A percentile compares a stretch with the other conserved stretches of the same genome.
Evolutionary conservation across 2,329 filamentous ascomycete genomes (phyloP).

Genomic region (Alternaria hordeiaustralica): DNA sequence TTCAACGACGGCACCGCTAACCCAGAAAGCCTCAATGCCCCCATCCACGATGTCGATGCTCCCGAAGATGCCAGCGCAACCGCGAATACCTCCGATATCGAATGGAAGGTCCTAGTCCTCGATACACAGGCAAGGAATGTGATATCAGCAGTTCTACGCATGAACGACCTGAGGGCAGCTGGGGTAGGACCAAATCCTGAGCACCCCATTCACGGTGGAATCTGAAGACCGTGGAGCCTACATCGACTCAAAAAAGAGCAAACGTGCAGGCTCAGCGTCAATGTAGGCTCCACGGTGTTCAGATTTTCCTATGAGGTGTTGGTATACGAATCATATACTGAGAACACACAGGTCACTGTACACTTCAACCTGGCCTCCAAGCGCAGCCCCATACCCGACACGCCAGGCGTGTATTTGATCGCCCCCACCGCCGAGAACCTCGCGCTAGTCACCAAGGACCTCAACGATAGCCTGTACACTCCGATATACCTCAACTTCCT

Average conservation of each 20-base stretch:
- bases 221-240: neutral
- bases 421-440: slow-evolving; percentile 86
- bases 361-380: slow-evolving; percentile 72
- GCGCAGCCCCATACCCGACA: slow-evolving; percentile 80
- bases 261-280: too few species aligned
- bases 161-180: slow-evolving; percentile 90
- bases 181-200: slow-evolving; percentile 59
- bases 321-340: slow-evolving; percentile 48
- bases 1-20: neutral
- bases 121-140: slow-evolving; percentile 92
- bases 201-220: neutral
- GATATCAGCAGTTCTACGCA: slow-evolving; percentile 92
- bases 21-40: slow-evolving; percentile 70
- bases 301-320: neutral
- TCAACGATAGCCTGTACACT: slow-evolving; percentile 81
- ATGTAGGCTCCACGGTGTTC: neutral
- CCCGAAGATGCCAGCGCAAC: slow-evolving; percentile 58
- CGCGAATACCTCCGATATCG: slow-evolving; percentile 12
- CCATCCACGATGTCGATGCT: slow-evolving; percentile 60
- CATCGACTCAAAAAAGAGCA: neutral
- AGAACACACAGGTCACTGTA: slow-evolving; percentile 64
- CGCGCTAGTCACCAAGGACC: slow-evolving; percentile 80
- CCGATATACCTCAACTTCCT: slow-evolving; percentile 97
- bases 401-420: slow-evolving; percentile 90
- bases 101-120: slow-evolving; percentile 76